Evolutionary conservation across 192 early-diverging fungal genomes (phyloP), one percentile per base, ranked within the genome.

Genomic region (Backusella morwellensis): DNA sequence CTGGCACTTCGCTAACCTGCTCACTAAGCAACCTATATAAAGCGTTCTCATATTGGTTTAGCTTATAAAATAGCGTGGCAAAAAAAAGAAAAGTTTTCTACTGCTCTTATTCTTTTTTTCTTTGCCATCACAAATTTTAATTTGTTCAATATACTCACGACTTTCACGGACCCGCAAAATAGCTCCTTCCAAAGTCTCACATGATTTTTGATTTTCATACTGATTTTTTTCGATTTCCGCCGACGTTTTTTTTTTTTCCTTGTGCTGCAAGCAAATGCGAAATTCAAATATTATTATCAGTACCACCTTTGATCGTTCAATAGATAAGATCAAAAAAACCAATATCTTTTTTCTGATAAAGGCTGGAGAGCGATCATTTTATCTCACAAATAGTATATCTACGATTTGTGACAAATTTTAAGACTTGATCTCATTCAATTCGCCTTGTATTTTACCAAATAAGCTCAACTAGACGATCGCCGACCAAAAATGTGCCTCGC

Each of bases 401-500:
- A 63, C 56, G 23, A 23, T 4, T 63, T 63, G 23, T 63, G 26
- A 29, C 21, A 23, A 23, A 26, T 63, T 63, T 63, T 63, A 63
- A 63, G 56, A 63, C 26, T 63, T 63, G 23, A 63, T 63, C 56
- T 3, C 23, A 26, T 63, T 63, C 26, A 29, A 63, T 63, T 63
- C 26, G 8, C 23, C n/a, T 63, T 29, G 21, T 29, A 7, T 14
- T 29, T 40, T 29, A 26, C 23, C 23, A 63, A 63, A 63, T 63
- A 63, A 29, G 23, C 56, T 63, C 23, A 29, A 63, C 23, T 63
- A 12, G 21, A 63, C 12, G 56, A 63, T 63, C 56, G 56, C 56
- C 56, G 56, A 63, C 56, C 56, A 63, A 63, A 63, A 63, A 63
- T 63, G 56, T 63, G 21, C 56, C 56, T 63, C 56, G 56, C 56